phyloP scores from a whole-genome alignment of 2,329 filamentous ascomycete genomes.

The Colletotrichum shisoi region DNA sequence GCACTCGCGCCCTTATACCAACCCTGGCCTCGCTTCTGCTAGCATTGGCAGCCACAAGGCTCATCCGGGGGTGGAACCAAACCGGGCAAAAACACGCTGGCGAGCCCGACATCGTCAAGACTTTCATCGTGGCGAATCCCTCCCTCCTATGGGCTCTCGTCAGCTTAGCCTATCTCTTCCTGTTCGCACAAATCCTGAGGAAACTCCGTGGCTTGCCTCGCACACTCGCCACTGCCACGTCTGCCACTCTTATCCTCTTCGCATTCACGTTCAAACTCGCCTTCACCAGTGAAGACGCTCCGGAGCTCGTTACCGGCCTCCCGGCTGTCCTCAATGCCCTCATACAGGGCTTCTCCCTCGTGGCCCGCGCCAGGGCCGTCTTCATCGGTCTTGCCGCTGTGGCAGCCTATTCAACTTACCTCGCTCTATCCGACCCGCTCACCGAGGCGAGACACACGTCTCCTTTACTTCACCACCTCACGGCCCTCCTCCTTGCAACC shows the following conservation, averaged over 20 bases:
- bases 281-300: conserved; percentile 87
- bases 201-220: conserved; percentile 54
- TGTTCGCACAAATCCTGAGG: conserved; percentile 57
- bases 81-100: conserved; percentile 96
- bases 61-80: conserved; percentile 88
- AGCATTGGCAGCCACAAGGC: conserved; percentile 65
- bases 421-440: conserved; percentile 44
- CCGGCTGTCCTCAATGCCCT: conserved; percentile 52
- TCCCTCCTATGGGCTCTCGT: conserved; percentile 78
- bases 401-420: conserved; percentile 51
- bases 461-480: conserved; percentile 70
- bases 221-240: conserved; percentile 52
- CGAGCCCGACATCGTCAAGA: conserved; percentile 83
- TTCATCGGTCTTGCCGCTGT: conserved; percentile 58
- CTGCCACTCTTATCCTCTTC: conserved; percentile 55
- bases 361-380: conserved; percentile 59
- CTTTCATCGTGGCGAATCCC: conserved; percentile 70
- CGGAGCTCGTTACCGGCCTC: conserved; percentile 73
- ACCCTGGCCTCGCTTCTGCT: conserved; percentile 49
- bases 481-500: conserved; percentile 81
- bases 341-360: conserved; percentile 55
- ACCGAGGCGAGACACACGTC: conserved; percentile 41
- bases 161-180: conserved; percentile 71
- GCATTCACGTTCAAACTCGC: conserved; percentile 87
- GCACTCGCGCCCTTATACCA: conserved; percentile 1